phyloP scores from a whole-genome alignment of 2,329 filamentous ascomycete species.

The Fusarium hostae region DNA sequence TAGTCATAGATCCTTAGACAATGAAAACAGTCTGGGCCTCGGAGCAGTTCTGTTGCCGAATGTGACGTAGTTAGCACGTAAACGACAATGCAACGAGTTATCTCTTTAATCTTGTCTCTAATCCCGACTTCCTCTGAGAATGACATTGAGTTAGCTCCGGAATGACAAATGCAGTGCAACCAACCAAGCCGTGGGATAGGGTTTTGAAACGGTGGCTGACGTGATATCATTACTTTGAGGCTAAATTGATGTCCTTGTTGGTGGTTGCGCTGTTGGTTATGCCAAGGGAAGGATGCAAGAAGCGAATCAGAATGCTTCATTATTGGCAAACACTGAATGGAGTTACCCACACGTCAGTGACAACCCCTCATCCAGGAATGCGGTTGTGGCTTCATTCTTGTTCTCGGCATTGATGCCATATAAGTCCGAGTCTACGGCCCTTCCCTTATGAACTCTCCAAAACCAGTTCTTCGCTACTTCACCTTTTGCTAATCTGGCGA shows the following conservation, averaged over 20 bases:
- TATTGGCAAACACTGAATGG: background rate
- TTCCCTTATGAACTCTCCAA: fast-evolving
- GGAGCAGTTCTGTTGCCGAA: background rate
- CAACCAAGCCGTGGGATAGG: background rate
- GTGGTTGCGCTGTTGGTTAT: background rate
- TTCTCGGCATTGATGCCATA: background rate
- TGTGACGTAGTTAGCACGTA: background rate
- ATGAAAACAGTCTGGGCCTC: background rate
- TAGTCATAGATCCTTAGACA: background rate
- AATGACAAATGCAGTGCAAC: background rate
- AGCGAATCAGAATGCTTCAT: background rate
- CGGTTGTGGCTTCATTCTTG: background rate
- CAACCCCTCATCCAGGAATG: background rate
- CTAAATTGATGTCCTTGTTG: background rate
- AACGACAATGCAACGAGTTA: background rate
- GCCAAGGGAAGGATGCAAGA: background rate
- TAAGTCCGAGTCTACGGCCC: fast-evolving
- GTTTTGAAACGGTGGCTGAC: background rate
- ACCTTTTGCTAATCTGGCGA: fast-evolving
- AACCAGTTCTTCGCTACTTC: fast-evolving
- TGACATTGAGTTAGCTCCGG: background rate
- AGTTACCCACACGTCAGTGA: background rate
- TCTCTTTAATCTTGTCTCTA: fast-evolving
- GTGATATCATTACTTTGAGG: background rate
- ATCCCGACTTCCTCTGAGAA: background rate